Base-by-base conservation (phyloP, 1,284 basidiomycete genomes). In the Apiotrichum gamsii region DNA sequence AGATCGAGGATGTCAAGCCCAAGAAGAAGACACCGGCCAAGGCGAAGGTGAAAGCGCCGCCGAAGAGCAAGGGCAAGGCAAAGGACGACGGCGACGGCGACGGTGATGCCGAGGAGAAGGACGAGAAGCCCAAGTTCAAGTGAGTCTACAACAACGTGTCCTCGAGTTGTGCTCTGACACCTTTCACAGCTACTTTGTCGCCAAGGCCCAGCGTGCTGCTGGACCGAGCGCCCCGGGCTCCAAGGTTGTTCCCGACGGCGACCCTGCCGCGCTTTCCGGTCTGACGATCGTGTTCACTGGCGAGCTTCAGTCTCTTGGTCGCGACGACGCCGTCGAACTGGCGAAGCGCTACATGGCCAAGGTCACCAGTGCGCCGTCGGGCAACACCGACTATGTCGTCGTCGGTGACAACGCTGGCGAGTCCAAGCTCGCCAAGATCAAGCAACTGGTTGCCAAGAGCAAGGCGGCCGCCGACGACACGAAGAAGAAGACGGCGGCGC, bases 271-370 rank as follows among this genome's bases (percentile, higher is more conserved):
- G 65, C 77, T 98, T 3, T 80, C 83, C 0, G 93, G 93, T 0
- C 76, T 98, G 20, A 80, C 90, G 0, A 85, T 98, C 59, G 95
- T 99, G 20, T 99, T 99, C 59, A 95, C 91, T 0, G 95, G 94
- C 11, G 93, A 98, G 62, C 74, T 98, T 38, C 80, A 79, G 37
- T 87, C 85, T 47, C 82, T 98, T 49, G 83, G 87, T 2, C 80
- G 94, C 28, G 90, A 97, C 6, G 90, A 96, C 60, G 87, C 89
- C 0, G 65, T 78, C 31, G 88, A 94, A 57, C 74, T 96, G 3
- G 93, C 86, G 0, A 97, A 97, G 71, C 86, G 91, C 5, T 93
- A 84, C 65, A 90, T 90, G 56, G 94, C 83, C 4, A 86, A 86
- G 38, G 88, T 97, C 13, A 88, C 88, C 0, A 77, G 80, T 1